A percentile compares a stretch with the other conserved stretches of the same genome.
phyloP scores from a whole-genome alignment of 2,329 filamentous ascomycete genomes.

The Venturia pyrina region DNA sequence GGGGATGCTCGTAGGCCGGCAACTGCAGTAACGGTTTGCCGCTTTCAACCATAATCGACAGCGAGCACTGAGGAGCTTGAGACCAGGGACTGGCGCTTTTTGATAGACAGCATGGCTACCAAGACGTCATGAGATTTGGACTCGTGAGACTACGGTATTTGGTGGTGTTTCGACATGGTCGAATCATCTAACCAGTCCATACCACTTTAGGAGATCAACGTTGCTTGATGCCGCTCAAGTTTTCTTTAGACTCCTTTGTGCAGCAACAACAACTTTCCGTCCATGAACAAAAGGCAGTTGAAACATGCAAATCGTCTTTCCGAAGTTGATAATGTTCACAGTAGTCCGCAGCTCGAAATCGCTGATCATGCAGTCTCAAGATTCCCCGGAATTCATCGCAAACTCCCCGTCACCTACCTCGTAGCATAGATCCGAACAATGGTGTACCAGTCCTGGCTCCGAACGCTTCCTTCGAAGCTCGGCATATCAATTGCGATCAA shows the following conservation, averaged over 20 bases:
- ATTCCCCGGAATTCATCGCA: not conserved
- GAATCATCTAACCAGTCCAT: not conserved
- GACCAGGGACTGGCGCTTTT: not conserved
- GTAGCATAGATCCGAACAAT: not conserved
- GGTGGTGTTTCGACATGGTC: not conserved
- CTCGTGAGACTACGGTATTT: not conserved
- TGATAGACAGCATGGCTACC: not conserved
- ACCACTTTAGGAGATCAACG: not conserved
- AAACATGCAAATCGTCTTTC: not conserved
- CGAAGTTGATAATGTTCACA: not conserved
- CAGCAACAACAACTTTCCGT: not conserved
- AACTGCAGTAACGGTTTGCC: not conserved
- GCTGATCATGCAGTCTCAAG: not conserved
- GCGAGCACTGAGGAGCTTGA: not conserved
- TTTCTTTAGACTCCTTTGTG: not conserved
- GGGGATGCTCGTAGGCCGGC: not conserved
- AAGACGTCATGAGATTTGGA: not conserved
- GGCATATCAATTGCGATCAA: not conserved
- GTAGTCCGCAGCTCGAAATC: not conserved
- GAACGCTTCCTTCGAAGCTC: not conserved
- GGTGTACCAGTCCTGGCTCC: not conserved
- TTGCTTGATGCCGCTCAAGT: not conserved
- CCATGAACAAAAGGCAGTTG: not conserved
- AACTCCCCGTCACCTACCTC: not conserved
- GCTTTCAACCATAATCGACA: not conserved